Conservation (phyloP, 208 protist species). For the Leptomonas pyrrhocoris region DNA sequence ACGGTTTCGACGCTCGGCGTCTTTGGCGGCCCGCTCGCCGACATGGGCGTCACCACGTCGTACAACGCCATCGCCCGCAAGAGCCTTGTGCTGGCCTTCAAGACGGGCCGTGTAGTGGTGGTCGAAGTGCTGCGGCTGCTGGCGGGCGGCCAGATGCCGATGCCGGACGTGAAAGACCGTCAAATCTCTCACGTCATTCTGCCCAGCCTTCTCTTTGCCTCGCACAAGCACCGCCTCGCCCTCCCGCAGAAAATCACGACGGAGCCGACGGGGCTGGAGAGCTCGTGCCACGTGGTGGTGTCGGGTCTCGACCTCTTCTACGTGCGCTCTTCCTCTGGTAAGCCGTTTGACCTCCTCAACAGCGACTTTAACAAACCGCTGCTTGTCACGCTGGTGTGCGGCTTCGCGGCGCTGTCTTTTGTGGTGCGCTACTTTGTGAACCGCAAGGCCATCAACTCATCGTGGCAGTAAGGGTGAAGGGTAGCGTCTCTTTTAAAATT, state of each 20-base stretch:
- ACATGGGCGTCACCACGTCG: slow-evolving; percentile 83
- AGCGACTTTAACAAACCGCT: slow-evolving; percentile 91
- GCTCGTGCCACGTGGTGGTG: slow-evolving; percentile 85
- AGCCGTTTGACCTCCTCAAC: slow-evolving; percentile 92
- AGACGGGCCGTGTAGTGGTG: slow-evolving; percentile 71
- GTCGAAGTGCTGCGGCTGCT: slow-evolving; percentile 74
- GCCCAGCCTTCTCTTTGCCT: slow-evolving; percentile 54
- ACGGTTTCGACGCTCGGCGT: slow-evolving; percentile 67
- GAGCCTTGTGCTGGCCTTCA: slow-evolving; percentile 80
- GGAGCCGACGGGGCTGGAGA: slow-evolving; percentile 82
- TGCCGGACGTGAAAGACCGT: slow-evolving; percentile 46
- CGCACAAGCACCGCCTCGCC: slow-evolving; percentile 77
- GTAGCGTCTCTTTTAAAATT: neutral
- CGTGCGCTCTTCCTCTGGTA: slow-evolving; percentile 83
- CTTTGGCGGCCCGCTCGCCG: slow-evolving; percentile 61
- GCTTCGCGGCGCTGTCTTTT: slow-evolving; percentile 65
- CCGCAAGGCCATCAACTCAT: slow-evolving; percentile 63
- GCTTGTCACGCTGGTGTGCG: slow-evolving; percentile 68
- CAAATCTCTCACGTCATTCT: slow-evolving; percentile 76
- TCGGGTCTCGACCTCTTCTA: slow-evolving; percentile 91
- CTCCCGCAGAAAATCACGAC: slow-evolving; percentile 60
- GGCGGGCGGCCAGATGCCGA: slow-evolving; percentile 63
- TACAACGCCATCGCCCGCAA: slow-evolving; percentile 79
- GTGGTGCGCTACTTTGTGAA: slow-evolving; percentile 74
- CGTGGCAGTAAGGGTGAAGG: slow-evolving; percentile 67